These are phyloP conservation scores for Myriangium duriaei DNA, from an alignment of 2,329 filamentous ascomycete species.

Conservation along the genomic window DNA sequence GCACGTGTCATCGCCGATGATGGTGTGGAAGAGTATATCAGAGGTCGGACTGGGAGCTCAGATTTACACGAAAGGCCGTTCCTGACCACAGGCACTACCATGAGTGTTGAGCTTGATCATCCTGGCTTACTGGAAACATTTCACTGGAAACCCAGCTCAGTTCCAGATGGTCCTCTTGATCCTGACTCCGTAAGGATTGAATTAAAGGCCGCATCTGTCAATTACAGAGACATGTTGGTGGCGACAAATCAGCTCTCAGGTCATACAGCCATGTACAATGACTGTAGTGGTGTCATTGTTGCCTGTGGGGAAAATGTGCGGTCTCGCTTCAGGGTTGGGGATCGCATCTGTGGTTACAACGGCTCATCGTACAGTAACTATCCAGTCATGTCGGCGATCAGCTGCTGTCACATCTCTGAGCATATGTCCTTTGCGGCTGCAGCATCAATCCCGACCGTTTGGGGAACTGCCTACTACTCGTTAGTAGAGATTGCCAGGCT, in stretches of 20 bases:
- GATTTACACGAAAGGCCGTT: slow-evolving; percentile 8
- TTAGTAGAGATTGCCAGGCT: slow-evolving; percentile 21
- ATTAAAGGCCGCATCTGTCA: slow-evolving; percentile 12
- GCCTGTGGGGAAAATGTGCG: slow-evolving; percentile 1
- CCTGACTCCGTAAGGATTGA: slow-evolving; percentile 12
- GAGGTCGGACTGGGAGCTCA: slow-evolving; percentile 8
- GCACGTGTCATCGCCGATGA: slow-evolving; percentile 10
- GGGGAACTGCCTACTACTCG: slow-evolving; percentile 18
- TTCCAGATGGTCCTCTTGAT: slow-evolving; percentile 2
- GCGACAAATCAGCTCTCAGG: slow-evolving; percentile 9
- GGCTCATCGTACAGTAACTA: slow-evolving; percentile 11
- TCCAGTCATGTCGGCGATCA: slow-evolving; percentile 2
- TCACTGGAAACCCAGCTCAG: slow-evolving; percentile 4
- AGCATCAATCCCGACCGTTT: slow-evolving; percentile 16
- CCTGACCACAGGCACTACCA: neutral
- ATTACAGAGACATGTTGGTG: slow-evolving; percentile 13
- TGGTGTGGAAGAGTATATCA: slow-evolving; percentile 8
- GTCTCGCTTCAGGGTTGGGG: slow-evolving; percentile 9
- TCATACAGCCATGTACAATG: slow-evolving; percentile 1
- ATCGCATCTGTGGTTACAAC: slow-evolving; percentile 11
- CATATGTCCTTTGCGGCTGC: slow-evolving; percentile 16
- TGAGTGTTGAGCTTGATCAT: slow-evolving; percentile 4
- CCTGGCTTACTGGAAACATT: slow-evolving; percentile 8
- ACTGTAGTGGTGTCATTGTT: slow-evolving; percentile 7
- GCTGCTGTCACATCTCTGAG: slow-evolving; percentile 10